Percentiles rank a stretch among this genome's conserved stretches.
These are phyloP conservation scores for Moesziomyces antarcticus DNA, from an alignment of 1,284 basidiomycete species.

Conservation along the genomic window DNA sequence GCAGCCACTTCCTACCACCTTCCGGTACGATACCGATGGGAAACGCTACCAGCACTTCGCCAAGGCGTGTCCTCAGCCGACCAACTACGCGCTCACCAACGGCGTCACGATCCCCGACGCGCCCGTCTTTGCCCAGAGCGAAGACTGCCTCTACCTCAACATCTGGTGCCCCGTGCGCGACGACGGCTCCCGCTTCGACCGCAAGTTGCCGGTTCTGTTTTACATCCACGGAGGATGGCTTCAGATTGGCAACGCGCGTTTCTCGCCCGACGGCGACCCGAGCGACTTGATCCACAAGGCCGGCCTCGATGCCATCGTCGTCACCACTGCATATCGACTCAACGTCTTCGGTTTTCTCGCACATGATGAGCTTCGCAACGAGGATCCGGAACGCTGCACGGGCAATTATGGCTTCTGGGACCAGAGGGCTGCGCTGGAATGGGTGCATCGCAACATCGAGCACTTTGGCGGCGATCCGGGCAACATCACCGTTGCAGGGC, in stretches of 20 bases:
- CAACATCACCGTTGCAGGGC: conserved; percentile 64
- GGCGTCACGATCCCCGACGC: conserved; percentile 17
- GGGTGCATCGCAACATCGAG: conserved; percentile 57
- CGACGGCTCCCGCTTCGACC: background rate
- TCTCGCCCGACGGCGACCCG: conserved; percentile 14
- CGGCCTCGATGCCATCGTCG: conserved; percentile 35
- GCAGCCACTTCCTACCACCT: conserved; percentile 19
- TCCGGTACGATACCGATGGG: conserved; percentile 25
- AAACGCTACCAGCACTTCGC: conserved; percentile 30
- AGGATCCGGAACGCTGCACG: conserved; percentile 27
- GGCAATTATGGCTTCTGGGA: conserved; percentile 57
- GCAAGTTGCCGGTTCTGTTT: conserved; percentile 41
- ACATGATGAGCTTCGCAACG: conserved; percentile 18
- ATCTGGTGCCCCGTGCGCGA: conserved; percentile 33
- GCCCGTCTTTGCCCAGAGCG: conserved; percentile 12
- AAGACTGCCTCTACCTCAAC: conserved; percentile 55
- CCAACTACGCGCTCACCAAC: conserved; percentile 33
- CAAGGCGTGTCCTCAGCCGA: conserved; percentile 19
- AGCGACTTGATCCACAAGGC: conserved; percentile 29
- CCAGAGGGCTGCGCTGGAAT: conserved; percentile 52
- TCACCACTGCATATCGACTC: conserved; percentile 44
- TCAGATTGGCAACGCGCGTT: conserved; percentile 41
- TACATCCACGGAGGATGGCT: conserved; percentile 52
- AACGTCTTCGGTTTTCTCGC: conserved; percentile 54
- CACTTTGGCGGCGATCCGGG: conserved; percentile 61